A percentile compares a stretch with the other conserved stretches of the same genome.
These are phyloP conservation scores for Persicaria maculosa DNA, from an alignment of 148 eudicot genomes.

Conservation along the genomic window DNA sequence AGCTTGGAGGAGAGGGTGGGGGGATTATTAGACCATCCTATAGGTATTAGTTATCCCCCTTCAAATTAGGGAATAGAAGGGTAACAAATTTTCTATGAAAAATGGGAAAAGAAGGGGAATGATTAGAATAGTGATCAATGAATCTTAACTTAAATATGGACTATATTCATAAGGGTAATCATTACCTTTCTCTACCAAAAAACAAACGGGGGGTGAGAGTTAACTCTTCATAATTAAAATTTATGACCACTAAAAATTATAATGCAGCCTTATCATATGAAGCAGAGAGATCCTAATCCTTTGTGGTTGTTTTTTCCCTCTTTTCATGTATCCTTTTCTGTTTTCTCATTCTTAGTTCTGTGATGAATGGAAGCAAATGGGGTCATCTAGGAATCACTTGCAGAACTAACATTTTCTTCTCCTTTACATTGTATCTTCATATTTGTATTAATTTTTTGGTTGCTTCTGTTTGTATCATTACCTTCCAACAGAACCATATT, in stretches of 20 bases:
- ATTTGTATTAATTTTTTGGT: constrained; percentile 4
- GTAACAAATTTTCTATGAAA: too few species aligned
- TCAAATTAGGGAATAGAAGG: too few species aligned
- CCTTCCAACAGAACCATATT: neutral
- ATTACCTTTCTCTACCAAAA: too few species aligned
- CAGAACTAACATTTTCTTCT: neutral
- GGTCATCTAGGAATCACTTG: neutral
- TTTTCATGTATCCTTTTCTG: neutral
- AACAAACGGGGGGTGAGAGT: too few species aligned
- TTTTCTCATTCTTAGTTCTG: neutral
- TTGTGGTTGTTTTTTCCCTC: neutral
- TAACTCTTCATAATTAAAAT: neutral
- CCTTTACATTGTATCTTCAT: neutral
- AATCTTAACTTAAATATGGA: too few species aligned
- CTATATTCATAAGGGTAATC: too few species aligned
- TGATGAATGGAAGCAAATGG: neutral
- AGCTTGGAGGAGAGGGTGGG: too few species aligned
- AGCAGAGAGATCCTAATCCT: neutral
- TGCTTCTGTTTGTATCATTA: constrained; percentile 2
- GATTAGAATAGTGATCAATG: too few species aligned
- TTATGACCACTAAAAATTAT: neutral
- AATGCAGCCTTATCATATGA: neutral
- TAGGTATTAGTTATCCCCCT: too few species aligned
- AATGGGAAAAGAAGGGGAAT: too few species aligned
- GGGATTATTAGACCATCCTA: too few species aligned